Conservation (phyloP, 345 rosid species). For the Draba incana region DNA sequence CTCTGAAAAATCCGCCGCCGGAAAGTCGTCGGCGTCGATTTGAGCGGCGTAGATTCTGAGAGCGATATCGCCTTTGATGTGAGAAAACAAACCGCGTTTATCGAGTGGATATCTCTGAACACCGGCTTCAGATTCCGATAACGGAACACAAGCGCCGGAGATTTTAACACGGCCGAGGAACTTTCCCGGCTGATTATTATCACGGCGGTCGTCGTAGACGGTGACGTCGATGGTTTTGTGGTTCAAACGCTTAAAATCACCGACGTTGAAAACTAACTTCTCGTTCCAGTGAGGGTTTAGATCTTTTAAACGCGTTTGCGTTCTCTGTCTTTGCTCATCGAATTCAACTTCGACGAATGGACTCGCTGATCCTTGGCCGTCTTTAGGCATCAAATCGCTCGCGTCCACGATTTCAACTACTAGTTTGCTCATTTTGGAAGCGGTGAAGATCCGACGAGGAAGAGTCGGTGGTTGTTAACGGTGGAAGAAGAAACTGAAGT, state of each 20-base stretch:
- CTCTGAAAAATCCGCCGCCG: constrained; percentile 22
- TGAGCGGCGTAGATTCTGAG: constrained; percentile 51
- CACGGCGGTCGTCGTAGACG: constrained; percentile 59
- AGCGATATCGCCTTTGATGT: constrained; percentile 73
- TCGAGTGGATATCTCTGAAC: constrained; percentile 84
- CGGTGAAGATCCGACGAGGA: constrained; percentile 21
- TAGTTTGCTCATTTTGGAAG: constrained; percentile 56
- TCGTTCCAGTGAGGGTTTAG: constrained; percentile 80
- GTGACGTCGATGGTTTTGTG: constrained; percentile 55
- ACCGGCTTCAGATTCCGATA: constrained; percentile 58
- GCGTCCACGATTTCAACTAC: constrained; percentile 79
- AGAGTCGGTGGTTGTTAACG: neutral
- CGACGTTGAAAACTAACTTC: constrained; percentile 59
- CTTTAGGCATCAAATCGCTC: constrained; percentile 78
- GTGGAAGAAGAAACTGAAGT: constrained; percentile 5
- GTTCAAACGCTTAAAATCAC: constrained; percentile 48
- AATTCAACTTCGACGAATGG: constrained; percentile 72
- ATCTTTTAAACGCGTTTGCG: constrained; percentile 66
- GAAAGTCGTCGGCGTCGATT: constrained; percentile 30
- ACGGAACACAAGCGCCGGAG: constrained; percentile 63
- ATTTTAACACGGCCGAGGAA: constrained; percentile 85
- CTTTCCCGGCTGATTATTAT: constrained; percentile 48
- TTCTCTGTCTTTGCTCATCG: constrained; percentile 60
- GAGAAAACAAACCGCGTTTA: constrained; percentile 75
- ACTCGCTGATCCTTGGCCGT: constrained; percentile 80